phyloP scores from a whole-genome alignment of 257 asterid species.

The Nicotiana undulata region DNA sequence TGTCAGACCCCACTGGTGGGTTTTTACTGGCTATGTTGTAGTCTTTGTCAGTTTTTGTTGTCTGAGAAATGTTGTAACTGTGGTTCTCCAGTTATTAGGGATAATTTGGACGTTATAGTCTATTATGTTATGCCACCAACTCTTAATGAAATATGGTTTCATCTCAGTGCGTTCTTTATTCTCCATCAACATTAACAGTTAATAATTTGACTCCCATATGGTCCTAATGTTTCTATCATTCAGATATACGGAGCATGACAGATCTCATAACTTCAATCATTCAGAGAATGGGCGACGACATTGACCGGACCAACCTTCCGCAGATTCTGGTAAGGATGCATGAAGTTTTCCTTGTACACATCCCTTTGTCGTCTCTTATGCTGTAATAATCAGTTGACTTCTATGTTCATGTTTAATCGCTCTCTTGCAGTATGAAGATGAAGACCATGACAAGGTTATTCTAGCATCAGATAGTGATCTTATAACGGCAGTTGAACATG shows the following conservation, averaged over 20 bases:
- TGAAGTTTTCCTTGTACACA: not conserved
- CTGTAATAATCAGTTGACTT: not conserved
- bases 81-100: not conserved
- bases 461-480: slow-evolving; percentile 94
- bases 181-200: not conserved
- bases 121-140: not conserved
- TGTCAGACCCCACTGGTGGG: too few species aligned
- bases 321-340: slow-evolving; percentile 62
- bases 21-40: too few species aligned
- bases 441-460: slow-evolving; percentile 75
- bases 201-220: not conserved
- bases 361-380: not conserved
- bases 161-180: not conserved
- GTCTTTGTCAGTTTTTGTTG: not conserved
- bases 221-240: slow-evolving; percentile 10
- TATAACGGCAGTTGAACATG: slow-evolving; percentile 82
- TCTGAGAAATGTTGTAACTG: not conserved
- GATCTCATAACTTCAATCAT: slow-evolving; percentile 75
- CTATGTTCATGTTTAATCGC: not conserved
- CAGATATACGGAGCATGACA: slow-evolving; percentile 61
- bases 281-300: slow-evolving; percentile 87
- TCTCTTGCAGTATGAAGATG: slow-evolving; percentile 77
- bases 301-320: slow-evolving; percentile 79
- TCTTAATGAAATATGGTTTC: not conserved
- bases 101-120: too few species aligned